Percentiles rank a stretch among this genome's conserved stretches.
Conservation (phyloP, 805 yeast species). For the Candida nonsorbophila region DNA sequence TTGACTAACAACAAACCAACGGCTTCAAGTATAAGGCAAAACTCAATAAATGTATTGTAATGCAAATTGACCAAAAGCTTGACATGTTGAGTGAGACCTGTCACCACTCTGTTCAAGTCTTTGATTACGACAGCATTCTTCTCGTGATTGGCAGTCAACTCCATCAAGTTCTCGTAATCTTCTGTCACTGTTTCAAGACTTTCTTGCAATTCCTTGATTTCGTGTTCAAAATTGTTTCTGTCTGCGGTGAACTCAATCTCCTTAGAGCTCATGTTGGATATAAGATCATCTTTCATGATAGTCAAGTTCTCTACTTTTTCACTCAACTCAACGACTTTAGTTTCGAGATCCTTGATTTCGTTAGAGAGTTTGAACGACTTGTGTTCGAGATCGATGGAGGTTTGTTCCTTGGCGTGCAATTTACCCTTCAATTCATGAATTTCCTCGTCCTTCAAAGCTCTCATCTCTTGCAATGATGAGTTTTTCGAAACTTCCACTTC, state of each 20-base stretch:
- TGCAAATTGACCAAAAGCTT: constrained; percentile 12
- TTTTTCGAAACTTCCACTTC: constrained; percentile 3
- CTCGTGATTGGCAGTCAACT: constrained; percentile 21
- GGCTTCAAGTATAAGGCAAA: constrained; percentile 59
- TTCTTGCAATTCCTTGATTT: constrained; percentile 38
- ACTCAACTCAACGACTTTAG: no score
- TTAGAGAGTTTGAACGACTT: constrained; percentile 7
- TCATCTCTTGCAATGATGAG: constrained; percentile 3
- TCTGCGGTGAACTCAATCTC: constrained; percentile 57
- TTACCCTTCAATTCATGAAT: constrained; percentile 4
- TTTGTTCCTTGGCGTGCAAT: constrained; percentile 1
- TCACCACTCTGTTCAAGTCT: constrained; percentile 17
- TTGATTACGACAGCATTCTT: constrained; percentile 21
- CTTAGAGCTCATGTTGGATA: constrained; percentile 63
- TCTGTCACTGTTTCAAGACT: constrained; percentile 46
- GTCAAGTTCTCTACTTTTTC: no score
- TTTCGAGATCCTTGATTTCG: constrained; percentile 20
- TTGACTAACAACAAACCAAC: constrained; percentile 68
- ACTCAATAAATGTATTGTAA: constrained; percentile 32
- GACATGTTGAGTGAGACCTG: constrained; percentile 10
- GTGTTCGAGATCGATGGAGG: no score
- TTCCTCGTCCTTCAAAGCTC: constrained; percentile 6
- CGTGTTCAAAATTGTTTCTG: constrained; percentile 42
- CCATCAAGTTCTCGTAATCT: constrained; percentile 39
- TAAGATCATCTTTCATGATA: constrained; percentile 53